Conservation (phyloP, 768 basidiomycete genomes). For the Mrakia blollopis region DNA sequence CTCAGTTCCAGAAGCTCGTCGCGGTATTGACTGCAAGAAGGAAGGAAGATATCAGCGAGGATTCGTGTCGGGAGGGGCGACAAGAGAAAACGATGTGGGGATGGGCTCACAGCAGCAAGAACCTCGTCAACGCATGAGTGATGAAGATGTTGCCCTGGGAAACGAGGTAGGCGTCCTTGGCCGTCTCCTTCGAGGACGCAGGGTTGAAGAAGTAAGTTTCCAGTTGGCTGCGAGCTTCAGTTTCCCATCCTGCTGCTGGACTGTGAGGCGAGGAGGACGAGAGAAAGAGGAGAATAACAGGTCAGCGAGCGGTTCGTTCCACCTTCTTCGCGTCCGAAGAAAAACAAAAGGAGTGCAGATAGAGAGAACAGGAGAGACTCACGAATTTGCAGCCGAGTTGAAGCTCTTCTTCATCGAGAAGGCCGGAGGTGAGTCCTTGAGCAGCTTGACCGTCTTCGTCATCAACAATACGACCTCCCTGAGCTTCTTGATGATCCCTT, state of each 20-base stretch:
- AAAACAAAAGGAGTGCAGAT: neutral
- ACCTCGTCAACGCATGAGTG: slow-evolving; percentile 57
- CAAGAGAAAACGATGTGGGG: neutral
- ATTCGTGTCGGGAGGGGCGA: no score
- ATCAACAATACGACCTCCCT: slow-evolving; percentile 81
- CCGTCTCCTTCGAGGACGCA: slow-evolving; percentile 75
- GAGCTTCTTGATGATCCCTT: slow-evolving; percentile 45
- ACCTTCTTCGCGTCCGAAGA: neutral
- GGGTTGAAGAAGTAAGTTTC: slow-evolving; percentile 90
- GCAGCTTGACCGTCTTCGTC: slow-evolving; percentile 64
- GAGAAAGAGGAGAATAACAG: neutral
- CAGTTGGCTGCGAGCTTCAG: slow-evolving; percentile 80
- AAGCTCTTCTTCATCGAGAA: slow-evolving; percentile 56
- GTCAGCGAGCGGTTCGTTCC: no score
- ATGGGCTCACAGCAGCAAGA: neutral
- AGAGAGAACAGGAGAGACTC: neutral
- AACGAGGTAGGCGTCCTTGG: slow-evolving; percentile 81
- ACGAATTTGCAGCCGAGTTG: slow-evolving; percentile 36
- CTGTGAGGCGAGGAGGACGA: neutral
- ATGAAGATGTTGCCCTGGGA: slow-evolving; percentile 91
- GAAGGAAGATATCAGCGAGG: neutral
- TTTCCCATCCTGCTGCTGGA: slow-evolving; percentile 58
- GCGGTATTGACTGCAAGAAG: slow-evolving; percentile 63
- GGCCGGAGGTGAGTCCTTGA: slow-evolving; percentile 70
- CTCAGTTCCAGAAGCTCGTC: slow-evolving; percentile 73